phyloP scores from a whole-genome alignment of 2,329 filamentous ascomycete genomes.

The Stachybotrys echinatus region DNA sequence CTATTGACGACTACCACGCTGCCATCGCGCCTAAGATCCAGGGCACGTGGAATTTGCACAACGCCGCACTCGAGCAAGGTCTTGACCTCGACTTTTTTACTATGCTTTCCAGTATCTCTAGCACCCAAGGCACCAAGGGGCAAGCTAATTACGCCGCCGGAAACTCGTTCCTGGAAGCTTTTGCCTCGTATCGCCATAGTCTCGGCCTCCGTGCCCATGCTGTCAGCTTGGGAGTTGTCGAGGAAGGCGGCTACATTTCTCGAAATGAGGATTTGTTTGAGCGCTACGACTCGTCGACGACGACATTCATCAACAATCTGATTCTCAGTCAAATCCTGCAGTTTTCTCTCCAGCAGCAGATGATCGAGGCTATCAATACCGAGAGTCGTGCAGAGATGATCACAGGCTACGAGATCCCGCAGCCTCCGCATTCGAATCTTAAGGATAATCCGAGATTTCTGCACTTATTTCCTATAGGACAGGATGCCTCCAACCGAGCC shows the following conservation, averaged over 20 bases:
- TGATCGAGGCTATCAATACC: conserved; percentile 6
- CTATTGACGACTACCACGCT: conserved; percentile 6
- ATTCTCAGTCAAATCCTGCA: conserved; percentile 18
- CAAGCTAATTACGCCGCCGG: conserved; percentile 30
- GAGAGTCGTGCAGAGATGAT: too few species aligned
- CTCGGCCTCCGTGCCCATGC: conserved; percentile 19
- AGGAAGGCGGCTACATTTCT: neutral
- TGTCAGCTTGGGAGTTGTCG: conserved; percentile 18
- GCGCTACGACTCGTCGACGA: conserved; percentile 4
- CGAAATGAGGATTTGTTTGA: conserved; percentile 14
- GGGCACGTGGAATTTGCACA: conserved; percentile 32
- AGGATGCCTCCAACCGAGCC: too few species aligned
- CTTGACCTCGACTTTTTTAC: conserved; percentile 29
- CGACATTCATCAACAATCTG: conserved; percentile 19
- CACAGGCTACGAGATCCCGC: too few species aligned
- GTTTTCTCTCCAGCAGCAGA: conserved; percentile 21
- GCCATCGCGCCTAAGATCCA: conserved; percentile 8
- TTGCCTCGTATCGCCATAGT: too few species aligned
- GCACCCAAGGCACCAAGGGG: conserved; percentile 19
- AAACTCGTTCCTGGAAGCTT: conserved; percentile 25
- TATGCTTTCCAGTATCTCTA: conserved; percentile 23
- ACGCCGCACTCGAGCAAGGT: conserved; percentile 13
- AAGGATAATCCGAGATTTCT: too few species aligned
- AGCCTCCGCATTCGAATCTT: too few species aligned
- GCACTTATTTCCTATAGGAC: too few species aligned